phyloP scores from a whole-genome alignment of 495 filamentous ascomycete species.

The Symbiotaphrina buchneri region DNA sequence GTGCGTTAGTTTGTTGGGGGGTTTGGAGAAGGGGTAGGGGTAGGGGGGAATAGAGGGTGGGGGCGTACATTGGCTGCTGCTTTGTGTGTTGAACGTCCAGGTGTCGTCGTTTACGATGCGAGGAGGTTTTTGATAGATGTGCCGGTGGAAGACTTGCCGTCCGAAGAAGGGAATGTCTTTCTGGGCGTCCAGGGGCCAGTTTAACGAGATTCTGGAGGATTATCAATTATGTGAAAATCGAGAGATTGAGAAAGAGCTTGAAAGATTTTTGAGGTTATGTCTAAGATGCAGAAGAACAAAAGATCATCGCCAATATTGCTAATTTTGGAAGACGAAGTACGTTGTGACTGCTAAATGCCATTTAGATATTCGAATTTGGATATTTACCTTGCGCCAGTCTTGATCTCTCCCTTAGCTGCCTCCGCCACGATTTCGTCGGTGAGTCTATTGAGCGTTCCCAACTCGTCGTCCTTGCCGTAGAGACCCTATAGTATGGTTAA shows the following conservation, averaged over 20 bases:
- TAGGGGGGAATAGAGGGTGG: no score
- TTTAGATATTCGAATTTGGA: background rate
- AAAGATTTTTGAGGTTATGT: no score
- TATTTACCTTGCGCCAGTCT: constrained; percentile 10
- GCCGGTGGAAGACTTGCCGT: constrained; percentile 14
- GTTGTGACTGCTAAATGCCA: background rate
- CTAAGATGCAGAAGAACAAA: no score
- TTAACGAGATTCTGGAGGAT: constrained; percentile 11
- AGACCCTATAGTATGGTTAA: no score
- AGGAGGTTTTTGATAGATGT: constrained; percentile 13
- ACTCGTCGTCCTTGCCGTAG: constrained; percentile 14
- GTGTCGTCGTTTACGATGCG: constrained; percentile 16
- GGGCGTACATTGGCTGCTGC: constrained; percentile 13
- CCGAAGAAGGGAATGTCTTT: constrained; percentile 13
- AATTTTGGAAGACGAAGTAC: no score
- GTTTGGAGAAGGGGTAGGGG: no score
- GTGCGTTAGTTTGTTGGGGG: no score
- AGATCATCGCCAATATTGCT: no score
- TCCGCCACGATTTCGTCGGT: constrained; percentile 11
- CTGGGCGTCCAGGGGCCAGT: constrained; percentile 15
- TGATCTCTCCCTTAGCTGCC: constrained; percentile 12
- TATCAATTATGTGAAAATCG: no score
- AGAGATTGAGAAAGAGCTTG: no score
- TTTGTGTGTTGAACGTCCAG: constrained; percentile 16
- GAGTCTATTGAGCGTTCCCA: constrained; percentile 14